These are phyloP conservation scores for Lobulomyces angularis DNA, from an alignment of 192 early-diverging fungal genomes.

Conservation along the genomic window DNA sequence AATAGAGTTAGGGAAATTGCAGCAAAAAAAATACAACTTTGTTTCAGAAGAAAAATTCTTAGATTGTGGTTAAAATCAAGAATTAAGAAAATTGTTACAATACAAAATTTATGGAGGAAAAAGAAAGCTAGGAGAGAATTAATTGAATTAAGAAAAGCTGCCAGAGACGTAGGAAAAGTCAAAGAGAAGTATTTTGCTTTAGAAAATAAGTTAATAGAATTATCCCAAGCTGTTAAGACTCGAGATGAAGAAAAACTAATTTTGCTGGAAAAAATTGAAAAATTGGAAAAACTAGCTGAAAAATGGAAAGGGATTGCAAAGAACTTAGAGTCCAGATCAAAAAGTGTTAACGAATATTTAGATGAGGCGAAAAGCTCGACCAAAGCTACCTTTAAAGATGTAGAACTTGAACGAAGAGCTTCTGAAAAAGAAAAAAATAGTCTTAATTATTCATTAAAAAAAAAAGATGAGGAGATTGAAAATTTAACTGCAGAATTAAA, in stretches of 20 bases:
- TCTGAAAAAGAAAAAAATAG: conserved; percentile 48
- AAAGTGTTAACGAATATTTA: conserved; percentile 31
- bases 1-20: conserved; percentile 51
- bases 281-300: conserved; percentile 51
- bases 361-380: too few relatives aligned
- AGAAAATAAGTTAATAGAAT: conserved; percentile 90
- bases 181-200: conserved; percentile 88
- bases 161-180: conserved; percentile 78
- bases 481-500: conserved; percentile 37
- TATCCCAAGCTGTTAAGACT: conserved; percentile 65
- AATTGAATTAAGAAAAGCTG: conserved; percentile 62
- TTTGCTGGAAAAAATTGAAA: conserved; percentile 39
- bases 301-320: conserved; percentile 62
- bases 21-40: conserved; percentile 64
- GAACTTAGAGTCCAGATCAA: conserved; percentile 44
- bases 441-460: conserved; percentile 39
- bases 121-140: conserved; percentile 57
- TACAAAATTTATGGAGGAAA: conserved; percentile 75
- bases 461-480: conserved; percentile 50
- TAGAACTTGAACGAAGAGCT: conserved; percentile 42
- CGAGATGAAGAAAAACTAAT: conserved; percentile 57
- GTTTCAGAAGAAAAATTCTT: conserved; percentile 50
- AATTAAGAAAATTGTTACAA: conserved; percentile 45
- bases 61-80: conserved; percentile 45
- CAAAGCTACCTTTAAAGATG: conserved; percentile 47